phyloP scores from a whole-genome alignment of 2,329 filamentous ascomycete species.

The Zelopaecilomyces penicillatus region DNA sequence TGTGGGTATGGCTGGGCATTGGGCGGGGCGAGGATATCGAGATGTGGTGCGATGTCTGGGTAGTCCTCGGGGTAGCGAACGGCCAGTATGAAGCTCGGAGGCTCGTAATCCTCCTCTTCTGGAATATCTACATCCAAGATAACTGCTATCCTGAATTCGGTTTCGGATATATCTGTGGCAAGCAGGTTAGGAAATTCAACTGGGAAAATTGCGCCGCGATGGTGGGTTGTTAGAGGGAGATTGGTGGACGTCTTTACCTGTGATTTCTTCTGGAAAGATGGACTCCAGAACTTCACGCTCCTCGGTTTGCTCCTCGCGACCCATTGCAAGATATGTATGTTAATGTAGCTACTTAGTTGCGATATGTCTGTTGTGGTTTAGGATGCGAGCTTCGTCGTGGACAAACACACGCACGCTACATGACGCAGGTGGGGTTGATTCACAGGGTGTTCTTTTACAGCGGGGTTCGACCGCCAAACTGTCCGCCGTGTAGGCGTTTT shows the following conservation, averaged over 20 bases:
- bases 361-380: too few species aligned
- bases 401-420: too few species aligned
- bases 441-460: too few species aligned
- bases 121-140: conserved; percentile 68
- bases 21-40: conserved; percentile 69
- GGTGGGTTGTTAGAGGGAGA: neutral
- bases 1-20: conserved; percentile 61
- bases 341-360: neutral
- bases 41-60: conserved; percentile 74
- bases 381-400: too few species aligned
- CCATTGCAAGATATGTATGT: conserved; percentile 35
- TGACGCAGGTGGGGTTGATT: too few species aligned
- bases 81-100: conserved; percentile 68
- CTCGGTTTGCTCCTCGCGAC: conserved; percentile 82
- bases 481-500: too few species aligned
- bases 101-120: conserved; percentile 52
- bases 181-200: neutral
- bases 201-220: neutral
- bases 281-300: conserved; percentile 97
- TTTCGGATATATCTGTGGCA: conserved; percentile 72
- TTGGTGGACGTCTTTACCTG: conserved; percentile 44
- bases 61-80: conserved; percentile 87
- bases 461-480: too few species aligned
- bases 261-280: conserved; percentile 97
- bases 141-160: conserved; percentile 79